Base-by-base conservation (phyloP, 257 asterid genomes). In the Plantago major region DNA sequence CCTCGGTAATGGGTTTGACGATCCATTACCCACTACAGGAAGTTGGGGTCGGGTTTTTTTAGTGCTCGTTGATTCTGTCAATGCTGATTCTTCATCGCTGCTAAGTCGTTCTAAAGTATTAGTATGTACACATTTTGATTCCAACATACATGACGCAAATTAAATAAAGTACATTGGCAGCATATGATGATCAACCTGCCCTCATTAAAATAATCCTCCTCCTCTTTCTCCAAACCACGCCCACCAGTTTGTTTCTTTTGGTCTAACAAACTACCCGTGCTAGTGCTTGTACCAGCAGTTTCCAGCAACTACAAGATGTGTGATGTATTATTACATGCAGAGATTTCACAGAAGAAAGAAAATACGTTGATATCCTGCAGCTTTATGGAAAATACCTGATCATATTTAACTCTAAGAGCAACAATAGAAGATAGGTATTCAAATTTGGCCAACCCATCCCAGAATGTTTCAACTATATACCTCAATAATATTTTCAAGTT, bases 181-280 rank as follows among this genome's bases (percentile, higher is more conserved):
- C 2, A 13, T 30, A 62, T 46, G 17, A 48, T 46, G 1, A 67
- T 76, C n/a, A 42, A 93, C 99, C 99, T 93, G 71, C 82, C 97
- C 73, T 85, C 97, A 44, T 93, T 93, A 71, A 87, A 89, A 76
- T 93, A 89, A 43, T 82, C 89, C 74, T 93, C 96, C 84, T 93
- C 97, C 57, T 93, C 99, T 75, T 87, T 93, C 77, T 89, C 95
- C 67, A 89, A 79, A 72, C 92, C 94, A 18, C 97, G 97, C 67
- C 83, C 97, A 44, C 87, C 95, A 46, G 78, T 75, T 50, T 92
- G 85, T 75, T 93, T 87, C 82, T 95, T 75, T 50, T 87, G 77
- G 58, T 85, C 94, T 53, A 79, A 67, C 67, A 72, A 71, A 68
- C 66, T 69, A 46, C 75, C 72, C 18, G 73, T 58, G 70, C 80